Conservation (phyloP, 2,329 filamentous ascomycete species). For the Apiospora malaysiana region DNA sequence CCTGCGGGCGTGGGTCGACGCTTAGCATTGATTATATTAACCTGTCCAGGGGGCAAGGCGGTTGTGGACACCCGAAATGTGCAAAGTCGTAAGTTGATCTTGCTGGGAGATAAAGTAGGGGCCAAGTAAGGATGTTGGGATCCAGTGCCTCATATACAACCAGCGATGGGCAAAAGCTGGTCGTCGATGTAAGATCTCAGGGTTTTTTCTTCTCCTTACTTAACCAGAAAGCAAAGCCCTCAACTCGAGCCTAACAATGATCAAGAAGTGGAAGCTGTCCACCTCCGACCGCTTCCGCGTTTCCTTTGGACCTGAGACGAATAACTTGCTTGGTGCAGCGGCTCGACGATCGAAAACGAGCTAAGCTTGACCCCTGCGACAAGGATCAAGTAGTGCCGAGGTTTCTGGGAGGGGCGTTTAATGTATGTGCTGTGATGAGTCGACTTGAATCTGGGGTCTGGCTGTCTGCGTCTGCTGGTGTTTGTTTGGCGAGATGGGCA, state of each 20-base stretch:
- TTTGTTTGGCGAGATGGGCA: background rate
- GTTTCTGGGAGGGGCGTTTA: background rate
- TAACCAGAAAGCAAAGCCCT: background rate
- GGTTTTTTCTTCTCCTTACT: background rate
- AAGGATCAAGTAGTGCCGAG: conserved; percentile 2
- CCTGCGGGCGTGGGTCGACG: conserved; percentile 18
- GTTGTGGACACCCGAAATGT: conserved; percentile 1
- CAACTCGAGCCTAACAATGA: background rate
- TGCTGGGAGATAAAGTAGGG: conserved; percentile 3
- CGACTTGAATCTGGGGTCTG: background rate
- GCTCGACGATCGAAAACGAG: background rate
- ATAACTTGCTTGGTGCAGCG: conserved; percentile 10
- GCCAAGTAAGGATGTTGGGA: conserved; percentile 12
- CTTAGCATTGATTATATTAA: conserved; percentile 18
- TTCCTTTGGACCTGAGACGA: conserved; percentile 1
- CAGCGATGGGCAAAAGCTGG: background rate
- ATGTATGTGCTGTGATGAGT: background rate
- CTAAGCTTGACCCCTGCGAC: conserved; percentile 8
- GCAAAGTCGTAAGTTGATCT: conserved; percentile 9
- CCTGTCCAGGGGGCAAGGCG: conserved; percentile 6
- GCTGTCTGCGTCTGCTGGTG: background rate
- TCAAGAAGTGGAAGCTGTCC: background rate
- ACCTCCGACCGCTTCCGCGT: background rate
- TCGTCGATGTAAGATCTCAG: conserved; percentile 2
- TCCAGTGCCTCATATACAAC: conserved; percentile 11